Conservation (phyloP, 1,139 yeast genomes). For the Pichia sp. region DNA sequence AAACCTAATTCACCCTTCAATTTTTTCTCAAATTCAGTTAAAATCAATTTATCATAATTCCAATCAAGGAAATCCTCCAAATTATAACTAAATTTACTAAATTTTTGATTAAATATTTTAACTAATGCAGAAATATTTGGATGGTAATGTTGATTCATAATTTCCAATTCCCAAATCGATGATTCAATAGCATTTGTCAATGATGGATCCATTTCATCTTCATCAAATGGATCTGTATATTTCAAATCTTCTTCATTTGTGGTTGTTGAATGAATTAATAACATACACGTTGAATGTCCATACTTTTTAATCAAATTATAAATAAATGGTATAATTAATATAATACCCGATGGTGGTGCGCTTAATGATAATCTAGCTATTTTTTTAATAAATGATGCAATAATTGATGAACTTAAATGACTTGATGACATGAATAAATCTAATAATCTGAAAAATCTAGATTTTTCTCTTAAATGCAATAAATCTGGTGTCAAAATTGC, state of each 20-base stretch:
- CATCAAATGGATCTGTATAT: constrained; percentile 60
- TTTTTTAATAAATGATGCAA: constrained; percentile 85
- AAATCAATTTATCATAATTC: constrained; percentile 69
- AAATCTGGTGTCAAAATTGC: constrained; percentile 70
- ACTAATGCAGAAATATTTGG: constrained; percentile 94
- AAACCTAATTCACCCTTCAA: constrained; percentile 68
- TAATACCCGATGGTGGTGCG: constrained; percentile 89
- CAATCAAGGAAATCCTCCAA: constrained; percentile 94
- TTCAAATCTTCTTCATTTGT: constrained; percentile 26
- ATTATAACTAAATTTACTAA: constrained; percentile 77
- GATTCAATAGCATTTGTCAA: constrained; percentile 74
- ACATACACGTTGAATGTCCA: constrained; percentile 77
- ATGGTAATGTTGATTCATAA: constrained; percentile 77
- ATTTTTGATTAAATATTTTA: constrained; percentile 81
- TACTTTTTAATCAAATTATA: constrained; percentile 85
- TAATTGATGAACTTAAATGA: constrained; percentile 74
- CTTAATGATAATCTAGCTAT: constrained; percentile 67
- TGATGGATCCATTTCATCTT: constrained; percentile 63
- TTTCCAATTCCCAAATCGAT: constrained; percentile 87
- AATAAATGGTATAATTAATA: constrained; percentile 81
- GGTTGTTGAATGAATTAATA: constrained; percentile 60
- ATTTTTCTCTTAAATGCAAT: constrained; percentile 71
- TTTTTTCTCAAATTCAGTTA: constrained; percentile 66
- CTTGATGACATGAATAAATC: constrained; percentile 84
- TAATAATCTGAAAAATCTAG: constrained; percentile 80